Base-by-base conservation (phyloP, 164 flowering plant genomes). In the Tetrastigma voinierianum region DNA sequence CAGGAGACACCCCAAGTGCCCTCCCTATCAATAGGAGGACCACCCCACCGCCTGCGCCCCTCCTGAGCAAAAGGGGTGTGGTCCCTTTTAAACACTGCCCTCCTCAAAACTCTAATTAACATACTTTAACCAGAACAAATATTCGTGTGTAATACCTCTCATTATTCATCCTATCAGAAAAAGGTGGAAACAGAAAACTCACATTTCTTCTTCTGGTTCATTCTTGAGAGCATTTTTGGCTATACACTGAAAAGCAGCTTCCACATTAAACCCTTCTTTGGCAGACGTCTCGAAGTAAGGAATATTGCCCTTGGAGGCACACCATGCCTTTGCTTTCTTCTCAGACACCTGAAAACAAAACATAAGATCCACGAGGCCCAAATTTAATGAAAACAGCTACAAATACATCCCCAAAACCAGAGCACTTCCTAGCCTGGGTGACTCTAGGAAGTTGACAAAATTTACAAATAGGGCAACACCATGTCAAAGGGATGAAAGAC, bases 211-310 rank as follows among this genome's bases (percentile, higher is more conserved):
- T 72, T 92, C 95, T 2, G 90, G 89, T 72, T 85, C 98, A 66
- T 85, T 88, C 77, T 90, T 88, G 15, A n/a, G 86, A 57, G 98
- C 96, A 74, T 90, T 86, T 70, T 81, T 88, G 18, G 98, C 95
- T 75, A 89, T 92, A 68, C 90, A 86, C 74, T 90, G 74, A 60
- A 92, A 92, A 66, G 98, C 98, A 57, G 86, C 93, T 66, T 92
- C 98, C 32, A 92, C 96, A 76, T 92, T 92, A 71, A 84, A 77
- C n/a, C 98, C 98, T 63, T 92, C 96, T n/a, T n/a, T n/a, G 17
- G 97, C 97, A 62, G 96, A 92, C 25, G 97, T 90, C 74, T 91
- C 97, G 65, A 91, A 91, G 82, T n/a, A n/a, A 23, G 98, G 98
- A 45, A 92, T 91, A 72, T 89, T 88, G 47, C 97, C 97, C 80